Evolutionary conservation across 176 grass and related monocot species (phyloP).

Genomic region (Musa itinerans): DNA sequence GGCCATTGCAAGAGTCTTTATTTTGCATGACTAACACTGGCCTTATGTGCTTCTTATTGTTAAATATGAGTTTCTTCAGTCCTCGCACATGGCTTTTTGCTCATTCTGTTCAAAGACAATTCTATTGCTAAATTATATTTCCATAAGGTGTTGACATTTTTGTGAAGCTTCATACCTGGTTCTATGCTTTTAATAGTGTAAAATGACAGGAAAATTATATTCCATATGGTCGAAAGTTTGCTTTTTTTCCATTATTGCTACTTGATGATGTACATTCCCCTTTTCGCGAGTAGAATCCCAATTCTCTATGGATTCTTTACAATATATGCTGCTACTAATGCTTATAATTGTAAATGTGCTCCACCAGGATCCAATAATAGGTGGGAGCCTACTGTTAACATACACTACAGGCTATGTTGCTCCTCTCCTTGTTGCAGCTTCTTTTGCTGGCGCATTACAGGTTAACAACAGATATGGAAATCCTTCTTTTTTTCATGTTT

Average conservation of each 20-base stretch:
- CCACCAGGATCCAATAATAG: constrained; percentile 73
- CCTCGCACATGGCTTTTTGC: background rate
- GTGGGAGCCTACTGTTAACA: constrained; percentile 82
- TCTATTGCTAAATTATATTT: no score
- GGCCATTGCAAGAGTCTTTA: background rate
- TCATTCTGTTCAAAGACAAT: background rate
- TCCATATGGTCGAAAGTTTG: no score
- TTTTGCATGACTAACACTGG: background rate
- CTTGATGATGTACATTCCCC: background rate
- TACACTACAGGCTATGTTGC: constrained; percentile 93
- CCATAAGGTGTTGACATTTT: no score
- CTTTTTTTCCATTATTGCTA: background rate
- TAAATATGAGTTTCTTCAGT: background rate
- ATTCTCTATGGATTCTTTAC: background rate
- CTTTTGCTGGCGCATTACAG: constrained; percentile 94
- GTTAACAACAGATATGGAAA: constrained; percentile 19
- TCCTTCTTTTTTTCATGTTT: background rate
- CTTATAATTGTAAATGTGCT: constrained; percentile 13
- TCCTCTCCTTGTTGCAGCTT: constrained; percentile 92
- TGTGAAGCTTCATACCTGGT: no score
- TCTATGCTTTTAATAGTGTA: no score
- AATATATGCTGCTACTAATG: background rate
- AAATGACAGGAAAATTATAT: no score
- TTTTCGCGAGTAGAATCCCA: background rate
- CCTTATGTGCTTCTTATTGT: background rate